Evolutionary conservation across 2,329 filamentous ascomycete species (phyloP).

Genomic region (Colletotrichum karsti): DNA sequence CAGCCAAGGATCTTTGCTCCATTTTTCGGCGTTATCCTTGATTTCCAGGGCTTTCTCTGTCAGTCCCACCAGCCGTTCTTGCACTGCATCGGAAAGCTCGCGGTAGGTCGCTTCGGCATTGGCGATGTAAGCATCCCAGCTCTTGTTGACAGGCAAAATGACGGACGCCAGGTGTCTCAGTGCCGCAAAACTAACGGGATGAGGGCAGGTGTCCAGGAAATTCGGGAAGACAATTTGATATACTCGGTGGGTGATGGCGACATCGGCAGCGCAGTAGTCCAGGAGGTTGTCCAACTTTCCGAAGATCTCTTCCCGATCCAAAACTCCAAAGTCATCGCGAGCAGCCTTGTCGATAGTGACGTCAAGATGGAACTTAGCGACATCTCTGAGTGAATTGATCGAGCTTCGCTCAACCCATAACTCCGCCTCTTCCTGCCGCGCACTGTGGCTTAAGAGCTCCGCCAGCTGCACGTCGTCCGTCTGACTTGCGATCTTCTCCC

Average conservation of each 20-base stretch:
- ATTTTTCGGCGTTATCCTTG: slow-evolving; percentile 74
- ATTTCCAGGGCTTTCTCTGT: slow-evolving; percentile 80
- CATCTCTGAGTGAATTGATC: slow-evolving; percentile 92
- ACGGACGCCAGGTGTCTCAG: slow-evolving; percentile 92
- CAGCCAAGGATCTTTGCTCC: slow-evolving; percentile 87
- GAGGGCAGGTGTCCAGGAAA: slow-evolving; percentile 89
- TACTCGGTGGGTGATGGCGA: slow-evolving; percentile 91
- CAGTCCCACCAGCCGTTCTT: slow-evolving; percentile 76
- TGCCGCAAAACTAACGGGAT: slow-evolving; percentile 96
- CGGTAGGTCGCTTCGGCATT: slow-evolving; percentile 89
- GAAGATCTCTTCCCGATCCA: slow-evolving; percentile 76
- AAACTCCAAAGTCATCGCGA: slow-evolving; percentile 85
- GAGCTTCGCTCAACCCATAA: slow-evolving; percentile 96
- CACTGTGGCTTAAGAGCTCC: slow-evolving; percentile 72
- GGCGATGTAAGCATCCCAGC: slow-evolving; percentile 85
- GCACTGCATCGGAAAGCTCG: slow-evolving; percentile 78
- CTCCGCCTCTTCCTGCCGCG: slow-evolving; percentile 87
- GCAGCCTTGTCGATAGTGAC: slow-evolving; percentile 90
- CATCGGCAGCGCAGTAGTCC: slow-evolving; percentile 95
- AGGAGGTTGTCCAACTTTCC: slow-evolving; percentile 82
- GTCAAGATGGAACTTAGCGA: slow-evolving; percentile 95
- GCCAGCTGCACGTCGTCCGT: slow-evolving; percentile 77
- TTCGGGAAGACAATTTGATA: slow-evolving; percentile 92
- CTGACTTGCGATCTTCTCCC: slow-evolving; percentile 80
- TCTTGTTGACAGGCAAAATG: slow-evolving; percentile 87